Evolutionary conservation across 2,329 filamentous ascomycete species (phyloP).

Genomic region (Alternaria ethzedia): DNA sequence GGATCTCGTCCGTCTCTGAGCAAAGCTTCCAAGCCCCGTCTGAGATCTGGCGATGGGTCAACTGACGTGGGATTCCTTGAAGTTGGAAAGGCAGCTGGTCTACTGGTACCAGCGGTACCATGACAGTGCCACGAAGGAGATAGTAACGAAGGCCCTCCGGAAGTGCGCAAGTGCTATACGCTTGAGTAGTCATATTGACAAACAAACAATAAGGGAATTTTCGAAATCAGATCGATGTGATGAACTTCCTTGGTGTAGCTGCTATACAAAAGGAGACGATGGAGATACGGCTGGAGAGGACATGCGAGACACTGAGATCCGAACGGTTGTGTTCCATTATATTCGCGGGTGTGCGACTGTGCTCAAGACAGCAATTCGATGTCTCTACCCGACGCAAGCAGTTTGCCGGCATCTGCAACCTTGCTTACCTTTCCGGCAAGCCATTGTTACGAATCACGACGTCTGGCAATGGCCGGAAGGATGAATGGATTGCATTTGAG

Average conservation of each 20-base stretch:
- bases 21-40: slow-evolving; percentile 35
- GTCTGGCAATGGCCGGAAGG: neutral
- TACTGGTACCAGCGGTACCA: slow-evolving; percentile 51
- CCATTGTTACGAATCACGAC: neutral
- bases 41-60: slow-evolving; percentile 37
- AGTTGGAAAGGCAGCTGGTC: slow-evolving; percentile 54
- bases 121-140: slow-evolving; percentile 44
- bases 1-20: slow-evolving; percentile 17
- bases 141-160: slow-evolving; percentile 42
- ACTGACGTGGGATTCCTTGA: slow-evolving; percentile 43
- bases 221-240: neutral
- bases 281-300: neutral
- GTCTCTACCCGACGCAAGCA: slow-evolving; percentile 8
- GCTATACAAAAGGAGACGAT: neutral
- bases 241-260: neutral
- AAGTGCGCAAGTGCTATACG: neutral
- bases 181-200: slow-evolving; percentile 8
- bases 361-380: slow-evolving; percentile 21
- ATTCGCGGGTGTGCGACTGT: slow-evolving; percentile 1
- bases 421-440: neutral
- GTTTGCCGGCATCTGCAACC: neutral
- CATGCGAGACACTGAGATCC: neutral
- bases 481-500: neutral
- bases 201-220: neutral
- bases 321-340: neutral